Conservation (phyloP, 2,329 filamentous ascomycete genomes). For the Didymella pinodella region DNA sequence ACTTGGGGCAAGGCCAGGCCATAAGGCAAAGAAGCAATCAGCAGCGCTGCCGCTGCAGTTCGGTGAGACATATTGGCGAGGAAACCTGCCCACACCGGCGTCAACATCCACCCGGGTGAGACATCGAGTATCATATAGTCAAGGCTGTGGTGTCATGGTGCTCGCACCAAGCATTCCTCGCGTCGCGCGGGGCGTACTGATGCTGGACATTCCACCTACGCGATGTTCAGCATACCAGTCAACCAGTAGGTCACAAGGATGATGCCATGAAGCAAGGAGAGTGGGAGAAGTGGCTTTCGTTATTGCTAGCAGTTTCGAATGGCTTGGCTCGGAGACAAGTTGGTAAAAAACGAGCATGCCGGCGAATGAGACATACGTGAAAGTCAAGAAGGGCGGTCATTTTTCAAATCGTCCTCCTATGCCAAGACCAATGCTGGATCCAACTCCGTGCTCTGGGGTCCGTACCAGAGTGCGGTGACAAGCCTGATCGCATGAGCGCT, state of each 20-base stretch:
- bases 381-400: slow-evolving; percentile 9
- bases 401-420: slow-evolving; percentile 1
- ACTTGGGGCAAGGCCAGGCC: slow-evolving; percentile 21
- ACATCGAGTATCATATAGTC: slow-evolving; percentile 22
- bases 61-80: slow-evolving; percentile 27
- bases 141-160: slow-evolving; percentile 9
- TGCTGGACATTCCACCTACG: slow-evolving; percentile 27
- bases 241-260: slow-evolving; percentile 23
- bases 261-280: slow-evolving; percentile 24
- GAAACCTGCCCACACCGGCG: slow-evolving; percentile 26
- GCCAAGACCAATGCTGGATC: slow-evolving; percentile 6
- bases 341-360: slow-evolving; percentile 11
- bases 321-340: slow-evolving; percentile 10
- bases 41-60: slow-evolving; percentile 25
- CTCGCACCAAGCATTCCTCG: slow-evolving; percentile 28
- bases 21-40: slow-evolving; percentile 28
- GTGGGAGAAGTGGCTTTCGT: slow-evolving; percentile 9
- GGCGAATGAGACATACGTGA: slow-evolving; percentile 11
- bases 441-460: slow-evolving; percentile 6
- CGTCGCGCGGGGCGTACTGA: slow-evolving; percentile 17
- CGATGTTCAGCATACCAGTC: slow-evolving; percentile 20
- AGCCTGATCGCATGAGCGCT: slow-evolving; percentile 12
- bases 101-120: slow-evolving; percentile 16
- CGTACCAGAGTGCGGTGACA: slow-evolving; percentile 6
- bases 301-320: slow-evolving; percentile 16